Base-by-base conservation (phyloP, 306 rosid species). In the Cicer yamashitae region DNA sequence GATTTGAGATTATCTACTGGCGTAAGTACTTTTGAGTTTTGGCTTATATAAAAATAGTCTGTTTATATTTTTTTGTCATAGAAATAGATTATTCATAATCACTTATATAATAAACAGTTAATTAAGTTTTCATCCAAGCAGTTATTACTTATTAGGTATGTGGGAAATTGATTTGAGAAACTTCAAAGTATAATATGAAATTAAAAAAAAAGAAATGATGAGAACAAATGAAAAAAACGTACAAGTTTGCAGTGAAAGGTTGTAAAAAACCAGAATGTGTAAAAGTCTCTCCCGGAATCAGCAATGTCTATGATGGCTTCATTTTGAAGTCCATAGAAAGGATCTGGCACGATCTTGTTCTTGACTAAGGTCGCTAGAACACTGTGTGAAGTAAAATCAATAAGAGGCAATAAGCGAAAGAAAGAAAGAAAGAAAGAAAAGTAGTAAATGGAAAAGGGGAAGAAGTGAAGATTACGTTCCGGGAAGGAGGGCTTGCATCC, bases 231-330 rank as follows among this genome's bases (percentile, higher is more conserved):
- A 41, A 56, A 3, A 71, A 44, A 8, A 47, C 74, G 37, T 84
- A 94, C 98, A 91, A 88, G 90, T 47, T 81, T 88, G 81, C 89
- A 86, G 54, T 79, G 84, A 67, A 94, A 94, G 52, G 87, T 77
- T 2, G 90, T 94, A 47, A 91, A 94, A 84, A 91, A 88, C 97
- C 97, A 91, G 77, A 91, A 94, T n/a, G 98, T 94, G 83, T 94
- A 91, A 70, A 82, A 77, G 11, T 94, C 93, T 80, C 96, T 87
- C 57, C 98, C 98, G 44, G 98, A 88, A 82, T 91, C 96, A 83
- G 97, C 91, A 88, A 94, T 94, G 64, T 94, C 98, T 9, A 85
- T 57, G 67, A 94, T 91, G 1, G 80, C 14, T 72, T 91, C 89
- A 48, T 94, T 94, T 78, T 76, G 79, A 69, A 94, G 79, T 25